Percentiles rank a stretch among this genome's conserved stretches.
phyloP scores from a whole-genome alignment of 2,329 filamentous ascomycete genomes.

The Apiospora phragmitis region DNA sequence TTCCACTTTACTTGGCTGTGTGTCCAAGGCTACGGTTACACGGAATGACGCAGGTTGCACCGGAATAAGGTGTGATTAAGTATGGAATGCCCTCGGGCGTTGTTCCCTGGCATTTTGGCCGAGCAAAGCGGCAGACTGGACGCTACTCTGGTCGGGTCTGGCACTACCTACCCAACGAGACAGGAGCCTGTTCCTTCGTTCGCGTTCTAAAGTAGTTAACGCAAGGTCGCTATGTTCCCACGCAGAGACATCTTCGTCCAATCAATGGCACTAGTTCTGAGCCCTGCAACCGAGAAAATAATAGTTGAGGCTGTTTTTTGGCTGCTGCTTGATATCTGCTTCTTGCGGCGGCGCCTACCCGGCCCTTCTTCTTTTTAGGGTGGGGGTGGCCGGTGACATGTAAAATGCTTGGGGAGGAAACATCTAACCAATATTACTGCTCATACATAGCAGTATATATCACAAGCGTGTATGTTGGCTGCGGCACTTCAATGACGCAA shows the following conservation, averaged over 20 bases:
- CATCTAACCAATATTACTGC: neutral
- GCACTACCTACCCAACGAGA: neutral
- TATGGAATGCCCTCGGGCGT: neutral
- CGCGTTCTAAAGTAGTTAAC: neutral
- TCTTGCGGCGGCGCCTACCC: neutral
- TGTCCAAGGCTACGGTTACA: conserved; percentile 1
- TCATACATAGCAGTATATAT: neutral
- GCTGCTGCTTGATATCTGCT: neutral
- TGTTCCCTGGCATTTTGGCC: conserved; percentile 5
- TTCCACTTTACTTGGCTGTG: conserved; percentile 1
- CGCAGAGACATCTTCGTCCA: neutral
- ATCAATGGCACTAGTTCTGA: neutral
- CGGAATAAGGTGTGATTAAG: neutral
- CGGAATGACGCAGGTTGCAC: conserved; percentile 6
- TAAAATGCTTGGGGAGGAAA: neutral
- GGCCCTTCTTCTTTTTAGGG: neutral
- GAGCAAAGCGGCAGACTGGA: neutral
- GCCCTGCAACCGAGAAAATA: neutral
- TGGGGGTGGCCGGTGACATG: neutral
- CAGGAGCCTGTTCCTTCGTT: neutral
- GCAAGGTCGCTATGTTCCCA: neutral
- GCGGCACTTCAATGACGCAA: neutral
- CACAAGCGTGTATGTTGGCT: neutral
- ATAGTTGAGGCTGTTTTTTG: neutral
- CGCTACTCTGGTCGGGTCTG: neutral